Base-by-base conservation (phyloP, 2,329 filamentous ascomycete genomes). In the Nemania sp. region DNA sequence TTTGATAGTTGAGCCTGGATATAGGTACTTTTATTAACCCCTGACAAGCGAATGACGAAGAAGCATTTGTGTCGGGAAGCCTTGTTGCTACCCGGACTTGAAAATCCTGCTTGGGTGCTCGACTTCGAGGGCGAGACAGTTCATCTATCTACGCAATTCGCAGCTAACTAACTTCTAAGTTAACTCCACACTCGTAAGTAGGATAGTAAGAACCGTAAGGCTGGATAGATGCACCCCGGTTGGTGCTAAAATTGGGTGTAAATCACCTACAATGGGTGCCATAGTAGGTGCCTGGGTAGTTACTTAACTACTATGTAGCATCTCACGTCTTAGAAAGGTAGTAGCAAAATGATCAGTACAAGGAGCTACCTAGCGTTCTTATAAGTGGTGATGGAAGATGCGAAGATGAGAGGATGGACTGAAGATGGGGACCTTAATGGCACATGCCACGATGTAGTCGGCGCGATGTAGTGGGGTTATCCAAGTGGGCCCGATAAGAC, bases 401-500 rank as follows among this genome's bases (percentile, higher is more conserved):
- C 11, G 13, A 41, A 41, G 38, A 13, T 41, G 38, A 13, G 38
- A 6, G 32, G 32, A 35, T 35, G 11, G 11, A 35, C 32, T 18
- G 41, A 45, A 15, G 41, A 4, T 45, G 41, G 41, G 41, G 13
- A 45, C 41, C 41, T 18, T 18, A 18, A 45, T 20, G 3, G 41
- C 41, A 45, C 20, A 8, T 51, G 47, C 47, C 10, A 26, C 8
- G 47, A 51, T 24, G 24, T 51, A 51, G 24, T 51, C 13, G 47
- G 26, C 10, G 15, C 8, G 47, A 51, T 24, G 24, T 51, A 51
- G 24, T 51, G 24, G 47, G 26, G 43, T 29, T 22, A 59, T 47
- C 26, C 43, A 20, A 59, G 56, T 27, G 56, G 56, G 32, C 7
- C 43, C 27, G 56, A 59, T 61, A 61, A 61, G 29, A 18, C 29